Conservation (phyloP, 495 filamentous ascomycete genomes). For the Daldinia grandis region DNA sequence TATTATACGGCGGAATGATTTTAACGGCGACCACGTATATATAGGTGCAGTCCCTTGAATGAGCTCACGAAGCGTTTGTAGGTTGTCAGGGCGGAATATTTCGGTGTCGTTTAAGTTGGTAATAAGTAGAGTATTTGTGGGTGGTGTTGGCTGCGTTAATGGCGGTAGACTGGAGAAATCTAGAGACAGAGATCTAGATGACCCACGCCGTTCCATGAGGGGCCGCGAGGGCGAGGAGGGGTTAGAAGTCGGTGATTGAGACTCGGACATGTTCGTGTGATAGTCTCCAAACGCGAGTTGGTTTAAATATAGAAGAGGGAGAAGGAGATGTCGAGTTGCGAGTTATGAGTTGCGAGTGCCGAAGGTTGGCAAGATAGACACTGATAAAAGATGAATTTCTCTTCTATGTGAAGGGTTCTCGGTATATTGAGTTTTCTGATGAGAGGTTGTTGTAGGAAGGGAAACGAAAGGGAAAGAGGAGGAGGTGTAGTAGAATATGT, state of each 20-base stretch:
- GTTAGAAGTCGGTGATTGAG: conserved; percentile 46
- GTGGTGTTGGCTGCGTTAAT: conserved; percentile 78
- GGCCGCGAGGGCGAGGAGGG: conserved; percentile 45
- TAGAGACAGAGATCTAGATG: conserved; percentile 69
- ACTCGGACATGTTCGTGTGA: conserved; percentile 37
- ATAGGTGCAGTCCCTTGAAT: conserved; percentile 74
- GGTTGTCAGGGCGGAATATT: conserved; percentile 80
- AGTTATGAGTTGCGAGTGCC: background rate
- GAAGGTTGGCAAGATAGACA: background rate
- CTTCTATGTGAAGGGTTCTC: conserved; percentile 3
- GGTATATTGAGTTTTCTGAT: conserved; percentile 3
- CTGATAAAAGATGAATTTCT: background rate
- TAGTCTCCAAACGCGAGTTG: background rate
- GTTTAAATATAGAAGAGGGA: background rate
- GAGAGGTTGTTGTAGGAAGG: conserved; percentile 20
- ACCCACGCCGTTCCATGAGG: conserved; percentile 42
- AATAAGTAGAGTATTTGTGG: conserved; percentile 94
- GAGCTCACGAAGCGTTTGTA: conserved; percentile 76
- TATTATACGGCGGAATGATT: conserved; percentile 90
- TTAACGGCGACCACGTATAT: conserved; percentile 89
- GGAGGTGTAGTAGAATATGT: conserved; percentile 35
- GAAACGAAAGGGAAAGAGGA: conserved; percentile 5
- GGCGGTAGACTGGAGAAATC: conserved; percentile 84
- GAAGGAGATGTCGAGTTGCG: too few species aligned
- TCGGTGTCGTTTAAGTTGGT: conserved; percentile 81